Conservation (phyloP, 768 basidiomycete species). For the Boletales sp. region DNA sequence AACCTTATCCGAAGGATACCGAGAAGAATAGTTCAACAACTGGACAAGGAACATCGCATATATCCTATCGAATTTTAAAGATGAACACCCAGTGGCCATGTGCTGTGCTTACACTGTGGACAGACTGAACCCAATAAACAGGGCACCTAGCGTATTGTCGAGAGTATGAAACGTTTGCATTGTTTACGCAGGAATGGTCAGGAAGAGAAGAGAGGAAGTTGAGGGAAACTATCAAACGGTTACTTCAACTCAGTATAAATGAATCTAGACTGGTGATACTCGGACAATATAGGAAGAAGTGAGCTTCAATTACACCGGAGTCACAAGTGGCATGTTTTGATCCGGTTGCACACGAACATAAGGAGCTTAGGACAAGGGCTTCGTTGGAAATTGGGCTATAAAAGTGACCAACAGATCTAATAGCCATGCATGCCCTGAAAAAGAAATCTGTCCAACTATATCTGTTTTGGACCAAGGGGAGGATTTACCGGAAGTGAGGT, state of each 20-base stretch:
- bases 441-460: too few relatives aligned
- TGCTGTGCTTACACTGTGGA: conserved; percentile 34
- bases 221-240: not conserved
- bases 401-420: too few relatives aligned
- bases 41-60: conserved; percentile 57
- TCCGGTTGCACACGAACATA: too few relatives aligned
- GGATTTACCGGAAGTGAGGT: too few relatives aligned
- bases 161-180: conserved; percentile 24
- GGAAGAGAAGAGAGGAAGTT: not conserved
- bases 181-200: not conserved
- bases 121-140: conserved; percentile 54
- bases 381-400: too few relatives aligned
- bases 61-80: conserved; percentile 33
- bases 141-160: conserved; percentile 55
- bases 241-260: conserved; percentile 1
- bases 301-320: too few relatives aligned
- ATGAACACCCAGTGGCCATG: not conserved
- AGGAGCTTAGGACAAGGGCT: too few relatives aligned
- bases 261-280: not conserved
- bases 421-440: too few relatives aligned
- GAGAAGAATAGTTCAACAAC: conserved; percentile 50
- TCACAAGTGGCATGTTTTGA: too few relatives aligned
- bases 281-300: too few relatives aligned
- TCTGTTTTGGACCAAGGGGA: too few relatives aligned
- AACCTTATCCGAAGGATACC: conserved; percentile 50